These are phyloP conservation scores for Yamadazyma olivae DNA, from an alignment of 805 yeast genomes.

Conservation along the genomic window DNA sequence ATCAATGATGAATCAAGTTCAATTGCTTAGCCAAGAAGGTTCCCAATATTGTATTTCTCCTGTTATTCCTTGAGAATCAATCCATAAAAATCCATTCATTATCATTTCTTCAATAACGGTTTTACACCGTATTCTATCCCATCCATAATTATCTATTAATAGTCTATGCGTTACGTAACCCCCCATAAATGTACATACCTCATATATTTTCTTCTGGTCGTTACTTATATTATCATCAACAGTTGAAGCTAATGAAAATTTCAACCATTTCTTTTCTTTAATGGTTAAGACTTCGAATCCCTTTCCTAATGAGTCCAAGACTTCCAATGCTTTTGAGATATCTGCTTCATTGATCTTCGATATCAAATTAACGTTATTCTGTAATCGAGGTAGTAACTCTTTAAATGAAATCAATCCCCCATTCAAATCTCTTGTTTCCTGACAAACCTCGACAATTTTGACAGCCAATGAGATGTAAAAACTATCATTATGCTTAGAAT, in stretches of 20 bases:
- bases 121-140: conserved; percentile 65
- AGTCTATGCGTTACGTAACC: conserved; percentile 61
- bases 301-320: conserved; percentile 58
- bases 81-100: conserved; percentile 79
- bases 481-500: conserved; percentile 39
- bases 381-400: conserved; percentile 27
- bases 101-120: conserved; percentile 76
- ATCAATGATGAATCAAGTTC: not conserved
- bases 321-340: conserved; percentile 50
- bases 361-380: conserved; percentile 24
- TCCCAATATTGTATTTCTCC: conserved; percentile 62
- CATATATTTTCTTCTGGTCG: conserved; percentile 72
- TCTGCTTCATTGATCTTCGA: conserved; percentile 45
- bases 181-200: conserved; percentile 76
- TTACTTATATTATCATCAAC: conserved; percentile 25
- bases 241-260: conserved; percentile 29
- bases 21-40: conserved; percentile 60
- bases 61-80: conserved; percentile 43
- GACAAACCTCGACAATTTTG: conserved; percentile 72
- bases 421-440: conserved; percentile 63
- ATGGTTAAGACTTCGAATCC: conserved; percentile 66
- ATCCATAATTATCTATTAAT: conserved; percentile 68
- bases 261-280: conserved; percentile 53
- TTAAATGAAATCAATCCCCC: conserved; percentile 77
- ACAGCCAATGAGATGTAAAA: conserved; percentile 68